phyloP scores from a whole-genome alignment of 345 rosid genomes.

The Pugionium cornutum region DNA sequence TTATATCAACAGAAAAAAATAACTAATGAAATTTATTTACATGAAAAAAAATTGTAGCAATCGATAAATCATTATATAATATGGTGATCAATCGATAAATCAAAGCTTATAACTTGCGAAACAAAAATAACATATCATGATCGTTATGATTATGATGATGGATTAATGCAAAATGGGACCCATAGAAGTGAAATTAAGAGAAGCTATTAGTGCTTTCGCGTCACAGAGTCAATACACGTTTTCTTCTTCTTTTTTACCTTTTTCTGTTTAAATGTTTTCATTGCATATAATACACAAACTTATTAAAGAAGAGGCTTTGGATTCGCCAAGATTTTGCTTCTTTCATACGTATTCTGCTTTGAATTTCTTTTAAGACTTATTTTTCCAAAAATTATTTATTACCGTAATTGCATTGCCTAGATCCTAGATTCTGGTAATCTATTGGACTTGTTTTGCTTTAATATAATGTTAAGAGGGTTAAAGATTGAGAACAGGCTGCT shows the following conservation, averaged over 20 bases:
- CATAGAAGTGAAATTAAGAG: not conserved
- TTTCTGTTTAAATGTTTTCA: not conserved
- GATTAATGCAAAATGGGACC: conserved; percentile 13
- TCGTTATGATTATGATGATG: conserved; percentile 14
- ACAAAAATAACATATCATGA: too few relatives aligned
- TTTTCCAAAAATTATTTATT: not conserved
- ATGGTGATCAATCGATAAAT: too few relatives aligned
- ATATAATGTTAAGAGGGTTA: not conserved
- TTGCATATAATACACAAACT: conserved; percentile 5
- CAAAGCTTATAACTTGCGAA: not conserved
- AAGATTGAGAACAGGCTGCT: conserved; percentile 28
- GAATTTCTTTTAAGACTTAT: not conserved
- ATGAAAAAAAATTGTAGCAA: not conserved
- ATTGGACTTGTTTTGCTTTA: not conserved
- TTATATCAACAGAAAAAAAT: too few relatives aligned
- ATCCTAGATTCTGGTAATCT: not conserved
- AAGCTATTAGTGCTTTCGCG: conserved; percentile 14
- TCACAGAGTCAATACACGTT: conserved; percentile 28
- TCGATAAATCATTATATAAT: too few relatives aligned
- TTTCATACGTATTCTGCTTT: conserved; percentile 30
- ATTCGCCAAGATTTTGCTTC: conserved; percentile 36
- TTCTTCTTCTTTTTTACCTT: conserved; percentile 29
- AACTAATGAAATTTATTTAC: too few relatives aligned
- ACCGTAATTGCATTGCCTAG: not conserved
- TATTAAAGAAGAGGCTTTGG: conserved; percentile 32